Evolutionary conservation across 2,329 filamentous ascomycete genomes (phyloP).

Genomic region (Cytospora leucostoma): DNA sequence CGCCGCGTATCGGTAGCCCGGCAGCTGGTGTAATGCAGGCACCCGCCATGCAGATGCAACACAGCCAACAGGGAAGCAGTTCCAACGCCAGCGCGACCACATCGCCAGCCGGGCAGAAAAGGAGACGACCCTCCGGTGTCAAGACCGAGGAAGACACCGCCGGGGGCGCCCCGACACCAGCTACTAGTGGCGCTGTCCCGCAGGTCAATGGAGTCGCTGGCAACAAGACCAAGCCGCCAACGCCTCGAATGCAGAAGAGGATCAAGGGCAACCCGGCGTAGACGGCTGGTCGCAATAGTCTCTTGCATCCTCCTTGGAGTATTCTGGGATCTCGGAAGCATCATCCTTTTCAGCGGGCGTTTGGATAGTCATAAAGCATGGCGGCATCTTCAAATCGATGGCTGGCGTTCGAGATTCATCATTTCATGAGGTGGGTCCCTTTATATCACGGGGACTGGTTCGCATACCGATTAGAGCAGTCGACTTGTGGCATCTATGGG

Average conservation of each 20-base stretch:
- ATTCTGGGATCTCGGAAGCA: slow-evolving; percentile 3
- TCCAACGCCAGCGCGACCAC: slow-evolving; percentile 70
- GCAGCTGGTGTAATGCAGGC: slow-evolving; percentile 64
- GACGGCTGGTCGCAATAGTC: neutral
- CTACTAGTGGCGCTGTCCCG: slow-evolving; percentile 39
- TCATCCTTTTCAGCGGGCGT: slow-evolving; percentile 20
- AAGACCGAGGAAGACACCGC: slow-evolving; percentile 58
- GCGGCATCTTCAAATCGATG: slow-evolving; percentile 5
- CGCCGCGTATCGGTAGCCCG: slow-evolving; percentile 63
- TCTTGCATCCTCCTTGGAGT: neutral
- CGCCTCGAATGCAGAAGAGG: slow-evolving; percentile 58
- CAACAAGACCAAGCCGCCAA: slow-evolving; percentile 55
- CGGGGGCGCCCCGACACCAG: slow-evolving; percentile 50
- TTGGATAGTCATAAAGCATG: slow-evolving; percentile 21
- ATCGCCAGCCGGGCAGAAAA: slow-evolving; percentile 62
- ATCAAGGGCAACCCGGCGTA: slow-evolving; percentile 47
- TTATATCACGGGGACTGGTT: neutral
- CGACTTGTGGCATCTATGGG: neutral
- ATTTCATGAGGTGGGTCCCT: slow-evolving; percentile 2
- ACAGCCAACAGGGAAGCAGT: slow-evolving; percentile 67
- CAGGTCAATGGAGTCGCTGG: slow-evolving; percentile 55
- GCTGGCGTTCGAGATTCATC: slow-evolving; percentile 8
- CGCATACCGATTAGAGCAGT: neutral
- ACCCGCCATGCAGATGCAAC: slow-evolving; percentile 66
- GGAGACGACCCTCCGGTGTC: slow-evolving; percentile 56